Evolutionary conservation across 768 basidiomycete species (phyloP), one percentile per base, ranked within the genome.

Genomic region (Boletus rubroflammeus): DNA sequence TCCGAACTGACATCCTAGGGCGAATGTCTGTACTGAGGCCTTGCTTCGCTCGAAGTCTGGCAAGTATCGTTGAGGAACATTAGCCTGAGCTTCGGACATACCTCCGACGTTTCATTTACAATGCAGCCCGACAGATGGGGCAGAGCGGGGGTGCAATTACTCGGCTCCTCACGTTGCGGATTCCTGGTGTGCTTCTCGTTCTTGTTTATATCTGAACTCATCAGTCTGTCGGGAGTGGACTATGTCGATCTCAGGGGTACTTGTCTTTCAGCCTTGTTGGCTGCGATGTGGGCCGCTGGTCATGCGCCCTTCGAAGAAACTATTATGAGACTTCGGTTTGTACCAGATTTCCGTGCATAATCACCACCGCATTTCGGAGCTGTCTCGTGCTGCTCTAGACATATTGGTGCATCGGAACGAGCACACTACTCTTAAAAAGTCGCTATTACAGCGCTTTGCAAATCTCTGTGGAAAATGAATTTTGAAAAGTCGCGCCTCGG

Each of bases 391-490:
- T 45, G 17, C 6, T 44, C 14, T 21, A 19, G 32, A 28, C 38
- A 28, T 15, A 45, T 32, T 44, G 39, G 39, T 35, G 34, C 52
- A 17, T 53, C 49, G 56, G 39, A 47, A 54, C 25, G 56, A 57
- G 45, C 29, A 42, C 41, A 32, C 34, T 6, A 43, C 47, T 58
- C 46, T 35, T 43, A 57, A 47, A 55, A 47, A 48, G 54, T 44
- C 49, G 41, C 31, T 60, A 64, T 64, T 64, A n/a, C n/a, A n/a
- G n/a, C n/a, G n/a, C n/a, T n/a, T n/a, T n/a, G n/a, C n/a, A n/a
- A n/a, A n/a, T n/a, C n/a, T n/a, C n/a, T n/a, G n/a, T n/a, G n/a
- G n/a, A n/a, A n/a, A n/a, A n/a, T n/a, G n/a, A n/a, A n/a, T n/a
- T n/a, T n/a, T n/a, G n/a, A n/a, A n/a, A n/a, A n/a, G n/a, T n/a